Percentiles rank a stretch among this genome's conserved stretches.
Conservation (phyloP, 163 green algal genomes). For the Scenedesmus sp. region DNA sequence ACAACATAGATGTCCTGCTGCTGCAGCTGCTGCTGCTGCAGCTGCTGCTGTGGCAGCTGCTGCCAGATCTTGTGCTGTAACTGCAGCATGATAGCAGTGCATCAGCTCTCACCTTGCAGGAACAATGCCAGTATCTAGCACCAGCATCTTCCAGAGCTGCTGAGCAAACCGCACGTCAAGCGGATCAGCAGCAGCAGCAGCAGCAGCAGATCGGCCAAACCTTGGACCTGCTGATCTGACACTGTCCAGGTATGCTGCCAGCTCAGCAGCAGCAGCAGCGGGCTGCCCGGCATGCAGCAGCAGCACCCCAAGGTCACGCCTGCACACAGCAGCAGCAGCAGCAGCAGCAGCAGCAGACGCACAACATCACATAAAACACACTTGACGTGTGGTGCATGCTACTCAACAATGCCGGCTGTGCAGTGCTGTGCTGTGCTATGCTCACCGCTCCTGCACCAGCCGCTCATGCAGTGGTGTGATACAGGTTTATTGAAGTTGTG, state of each 20-base stretch:
- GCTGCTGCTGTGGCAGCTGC: not conserved
- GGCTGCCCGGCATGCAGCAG: slow-evolving; percentile 70
- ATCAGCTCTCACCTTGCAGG: not conserved
- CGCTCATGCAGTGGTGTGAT: too few species aligned
- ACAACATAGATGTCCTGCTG: not conserved
- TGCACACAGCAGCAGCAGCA: slow-evolving; percentile 8
- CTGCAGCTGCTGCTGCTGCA: not conserved
- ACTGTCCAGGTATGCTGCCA: slow-evolving; percentile 58
- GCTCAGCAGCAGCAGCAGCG: slow-evolving; percentile 59
- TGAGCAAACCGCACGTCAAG: slow-evolving; percentile 48
- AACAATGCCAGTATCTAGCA: slow-evolving; percentile 5
- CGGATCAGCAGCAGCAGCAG: slow-evolving; percentile 23
- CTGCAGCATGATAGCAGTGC: not conserved
- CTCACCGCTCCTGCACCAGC: too few species aligned
- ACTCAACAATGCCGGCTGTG: too few species aligned
- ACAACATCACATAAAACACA: not conserved
- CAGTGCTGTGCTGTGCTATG: too few species aligned
- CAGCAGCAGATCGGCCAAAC: too few species aligned
- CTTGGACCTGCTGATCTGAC: not conserved
- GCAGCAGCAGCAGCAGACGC: slow-evolving; percentile 15
- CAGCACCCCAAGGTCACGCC: slow-evolving; percentile 71
- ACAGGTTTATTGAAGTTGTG: too few species aligned
- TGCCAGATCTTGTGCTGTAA: not conserved
- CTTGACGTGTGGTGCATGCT: too few species aligned
- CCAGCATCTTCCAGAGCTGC: slow-evolving; percentile 32